Evolutionary conservation across 2,329 filamentous ascomycete genomes (phyloP), one percentile per base, ranked within the genome.

Genomic region (Hypoxylon sp.): DNA sequence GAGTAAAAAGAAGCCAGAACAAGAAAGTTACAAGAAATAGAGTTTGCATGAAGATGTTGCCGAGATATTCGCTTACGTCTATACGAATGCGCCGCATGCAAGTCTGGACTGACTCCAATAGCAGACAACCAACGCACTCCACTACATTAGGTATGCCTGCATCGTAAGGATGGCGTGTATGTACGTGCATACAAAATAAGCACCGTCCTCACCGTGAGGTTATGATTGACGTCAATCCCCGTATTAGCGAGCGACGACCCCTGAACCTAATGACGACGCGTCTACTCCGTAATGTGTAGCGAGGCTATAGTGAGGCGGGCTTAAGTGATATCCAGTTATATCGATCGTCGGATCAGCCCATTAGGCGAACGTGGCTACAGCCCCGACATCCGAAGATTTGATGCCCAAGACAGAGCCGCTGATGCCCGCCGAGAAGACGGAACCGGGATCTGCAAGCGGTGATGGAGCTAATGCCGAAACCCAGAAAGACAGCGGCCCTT

Each of bases 301-400:
- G 55, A 67, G 59, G 61, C 60, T 55, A 59, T 24, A 70, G 63
- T 64, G 67, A 70, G 63, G 67, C 63, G 51, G 63, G 29, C n/a
- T 39, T 37, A 22, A 46, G 63, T 70, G 39, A 60, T 53, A 62
- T 63, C 24, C 31, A 50, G 11, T 54, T 39, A 65, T 68, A 53
- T 54, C 17, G 65, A 69, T 71, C 61, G 65, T 50, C 68, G 37
- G 65, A 53, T 35, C 31, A 51, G 39, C 53, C 53, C 50, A 60
- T 42, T 50, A 52, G 53, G 58, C 51, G 51, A 57, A 47, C 19
- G 31, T 52, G n/a, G 24, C 52, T 46, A 37, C 42, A 59, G 31
- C 63, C 55, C 59, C 63, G 47, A 19, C 13, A 26, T 35, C 42
- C 58, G 62, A 59, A 9, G 4, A 26, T 53, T 48, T 26, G n/a